phyloP scores from a whole-genome alignment of 768 basidiomycete species.

The Gloeophyllum trabeum region DNA sequence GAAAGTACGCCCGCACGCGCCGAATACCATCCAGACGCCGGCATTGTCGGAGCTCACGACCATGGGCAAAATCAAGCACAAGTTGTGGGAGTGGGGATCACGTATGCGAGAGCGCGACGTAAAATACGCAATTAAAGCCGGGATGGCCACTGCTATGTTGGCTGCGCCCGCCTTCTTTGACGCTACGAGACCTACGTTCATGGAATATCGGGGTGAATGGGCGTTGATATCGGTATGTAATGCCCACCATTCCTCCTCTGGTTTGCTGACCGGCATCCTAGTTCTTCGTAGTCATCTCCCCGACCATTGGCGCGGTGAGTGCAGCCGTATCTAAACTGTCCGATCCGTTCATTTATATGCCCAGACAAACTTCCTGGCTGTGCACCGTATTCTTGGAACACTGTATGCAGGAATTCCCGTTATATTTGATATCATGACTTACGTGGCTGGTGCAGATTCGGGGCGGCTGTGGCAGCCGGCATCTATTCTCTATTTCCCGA shows the following conservation, averaged over 20 bases:
- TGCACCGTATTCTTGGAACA: slow-evolving; percentile 81
- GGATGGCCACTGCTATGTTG: slow-evolving; percentile 71
- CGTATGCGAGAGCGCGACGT: slow-evolving; percentile 61
- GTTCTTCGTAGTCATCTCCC: slow-evolving; percentile 89
- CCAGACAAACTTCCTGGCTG: slow-evolving; percentile 76
- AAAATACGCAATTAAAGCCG: slow-evolving; percentile 84
- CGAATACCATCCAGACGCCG: slow-evolving; percentile 79
- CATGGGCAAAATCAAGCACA: slow-evolving; percentile 53
- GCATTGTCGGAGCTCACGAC: slow-evolving; percentile 44
- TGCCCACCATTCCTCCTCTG: slow-evolving; percentile 2
- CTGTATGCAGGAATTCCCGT: slow-evolving; percentile 35
- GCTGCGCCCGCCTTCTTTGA: slow-evolving; percentile 87
- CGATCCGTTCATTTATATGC: slow-evolving; percentile 5
- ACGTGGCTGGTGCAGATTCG: slow-evolving; percentile 36
- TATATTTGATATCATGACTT: slow-evolving; percentile 3
- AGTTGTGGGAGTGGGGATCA: slow-evolving; percentile 60
- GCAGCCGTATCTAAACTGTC: slow-evolving; percentile 9
- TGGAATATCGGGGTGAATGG: slow-evolving; percentile 88
- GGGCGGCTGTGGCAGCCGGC: slow-evolving; percentile 64
- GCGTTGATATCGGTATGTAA: slow-evolving; percentile 79
- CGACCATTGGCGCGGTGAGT: slow-evolving; percentile 76
- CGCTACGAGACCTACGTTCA: slow-evolving; percentile 62
- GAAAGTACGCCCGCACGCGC: slow-evolving; percentile 70
- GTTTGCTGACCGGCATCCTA: slow-evolving; percentile 15
- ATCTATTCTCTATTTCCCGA: slow-evolving; percentile 71